Evolutionary conservation across 768 basidiomycete species (phyloP), one percentile per base, ranked within the genome.

Genomic region (Kwoniella pini): DNA sequence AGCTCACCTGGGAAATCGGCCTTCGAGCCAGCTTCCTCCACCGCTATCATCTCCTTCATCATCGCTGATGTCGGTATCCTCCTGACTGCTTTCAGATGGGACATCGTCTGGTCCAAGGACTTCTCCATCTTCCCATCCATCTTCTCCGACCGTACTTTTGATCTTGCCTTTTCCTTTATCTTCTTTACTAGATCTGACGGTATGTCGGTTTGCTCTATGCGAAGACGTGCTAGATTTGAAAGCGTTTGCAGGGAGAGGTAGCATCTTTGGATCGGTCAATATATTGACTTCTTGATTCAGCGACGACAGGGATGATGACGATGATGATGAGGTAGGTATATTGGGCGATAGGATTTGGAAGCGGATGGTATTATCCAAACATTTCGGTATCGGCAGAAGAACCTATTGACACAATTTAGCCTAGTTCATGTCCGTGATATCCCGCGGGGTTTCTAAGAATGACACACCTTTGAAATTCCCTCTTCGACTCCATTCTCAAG

Each of bases 101-200:
- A 36, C 22, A 62, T 69, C 70, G 17, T 64, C 64, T 12, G 62
- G 65, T 13, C 64, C 62, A 4, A 64, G 26, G 13, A 49, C 55
- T 33, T 69, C 70, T 1, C 70, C 70, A 51, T 69, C 70, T 39
- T 67, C 67, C 67, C 71, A 68, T 4, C 58, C 65, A 12, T 69
- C 68, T 19, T 71, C 65, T 24, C 48, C 42, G 19, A 57, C n/a
- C 7, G 56, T 19, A 22, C 22, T 24, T 42, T 46, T 36, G 31
- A 4, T 50, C 22, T 36, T 53, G 21, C 33, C 45, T 28, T 60
- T 59, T 2, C 57, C 27, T 33, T 43, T 45, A 15, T 15, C 7
- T 36, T 7, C 7, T 36, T 36, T 36, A 15, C 33, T 15, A 36
- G 7, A 15, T 7, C 33, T 15, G 33, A 7, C 15, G 33, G 33